Evolutionary conservation across 345 rosid genomes (phyloP), one percentile per base, ranked within the genome.

Genomic region (Camelina hispida): DNA sequence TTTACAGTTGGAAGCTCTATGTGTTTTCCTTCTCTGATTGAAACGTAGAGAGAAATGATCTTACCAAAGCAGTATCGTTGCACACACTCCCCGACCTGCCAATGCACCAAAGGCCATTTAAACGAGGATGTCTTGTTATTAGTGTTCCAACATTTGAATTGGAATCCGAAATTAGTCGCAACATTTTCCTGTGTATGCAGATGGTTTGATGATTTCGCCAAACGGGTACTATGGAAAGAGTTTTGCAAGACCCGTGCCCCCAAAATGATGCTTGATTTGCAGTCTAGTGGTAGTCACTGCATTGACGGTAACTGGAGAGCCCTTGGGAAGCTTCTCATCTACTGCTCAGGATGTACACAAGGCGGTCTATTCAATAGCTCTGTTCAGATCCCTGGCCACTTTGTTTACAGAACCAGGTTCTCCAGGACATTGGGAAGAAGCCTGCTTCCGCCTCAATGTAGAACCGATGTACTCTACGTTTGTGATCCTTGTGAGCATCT

Each of bases 401-500:
- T 96, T 82, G 99, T 88, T 67, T 74, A 88, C 51, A 86, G 87
- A 77, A 96, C 99, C 56, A 79, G 99, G 56, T 93, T 96, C 81
- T 96, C 99, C 22, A 85, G 90, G 80, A 96, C 98, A 6, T 85
- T 94, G 2, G 99, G 99, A 37, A 95, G 85, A 75, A 90, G 96
- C 81, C 92, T 95, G 73, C 94, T 95, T 69, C 80, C 94, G 72
- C 96, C 98, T 59, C 99, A 87, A 28, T 95, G 99, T 83, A 85
- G 92, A 79, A 85, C 91, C 7, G 99, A 95, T 72, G 84, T 95
- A 42, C 81, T 95, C 47, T 93, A 95, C 51, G 98, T 95, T 2
- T 93, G 96, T 54, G 99, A 95, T 83, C 97, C 99, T 22, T 95
- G 99, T 30, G 99, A 95, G 76, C 99, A 95, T 85, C 93, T 93